Conservation (phyloP, 345 rosid species). For the Citrus sp. region DNA sequence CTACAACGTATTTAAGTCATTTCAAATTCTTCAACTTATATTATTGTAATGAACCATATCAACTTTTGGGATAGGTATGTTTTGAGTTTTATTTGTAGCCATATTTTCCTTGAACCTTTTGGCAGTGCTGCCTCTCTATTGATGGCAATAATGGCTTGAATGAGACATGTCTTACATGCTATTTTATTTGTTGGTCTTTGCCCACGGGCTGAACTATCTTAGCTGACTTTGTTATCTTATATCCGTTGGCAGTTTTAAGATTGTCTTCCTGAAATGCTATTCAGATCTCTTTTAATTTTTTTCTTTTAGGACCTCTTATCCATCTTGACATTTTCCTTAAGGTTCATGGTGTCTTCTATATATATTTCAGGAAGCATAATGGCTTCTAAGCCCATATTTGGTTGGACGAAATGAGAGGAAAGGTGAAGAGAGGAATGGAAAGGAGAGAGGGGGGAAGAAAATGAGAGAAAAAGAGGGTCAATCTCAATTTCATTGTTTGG, state of each 20-base stretch:
- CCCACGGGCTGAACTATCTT: background rate
- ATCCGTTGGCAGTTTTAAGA: background rate
- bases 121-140: background rate
- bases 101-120: background rate
- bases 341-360: background rate
- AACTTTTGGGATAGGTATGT: background rate
- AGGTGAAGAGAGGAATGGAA: too few species aligned
- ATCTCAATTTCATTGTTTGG: too few species aligned
- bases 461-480: too few species aligned
- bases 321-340: background rate
- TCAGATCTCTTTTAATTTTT: background rate
- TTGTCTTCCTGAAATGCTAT: constrained; percentile 3
- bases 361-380: background rate
- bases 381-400: too few species aligned
- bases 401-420: too few species aligned
- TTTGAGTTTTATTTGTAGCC: background rate
- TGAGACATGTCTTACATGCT: background rate
- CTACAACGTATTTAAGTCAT: background rate
- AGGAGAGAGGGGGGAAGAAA: too few species aligned
- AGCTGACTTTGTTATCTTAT: background rate
- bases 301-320: background rate
- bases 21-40: background rate
- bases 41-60: background rate
- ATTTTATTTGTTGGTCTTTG: background rate
- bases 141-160: background rate